These are phyloP conservation scores for Calvatia gigantea DNA, from an alignment of 768 basidiomycete species.

Conservation along the genomic window DNA sequence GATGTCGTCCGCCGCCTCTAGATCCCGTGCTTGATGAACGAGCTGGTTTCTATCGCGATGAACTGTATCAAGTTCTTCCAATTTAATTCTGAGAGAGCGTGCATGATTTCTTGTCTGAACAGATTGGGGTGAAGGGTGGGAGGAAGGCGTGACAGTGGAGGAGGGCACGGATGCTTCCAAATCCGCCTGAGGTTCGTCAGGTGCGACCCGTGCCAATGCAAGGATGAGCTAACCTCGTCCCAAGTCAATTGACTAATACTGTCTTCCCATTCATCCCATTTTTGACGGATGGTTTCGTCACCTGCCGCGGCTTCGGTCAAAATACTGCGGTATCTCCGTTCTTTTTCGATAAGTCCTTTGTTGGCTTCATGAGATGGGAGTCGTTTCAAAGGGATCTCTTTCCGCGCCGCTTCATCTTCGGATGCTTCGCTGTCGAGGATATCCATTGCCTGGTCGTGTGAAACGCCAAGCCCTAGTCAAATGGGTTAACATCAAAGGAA, in stretches of 20 bases:
- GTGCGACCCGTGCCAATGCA: background rate
- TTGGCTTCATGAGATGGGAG: conserved; percentile 80
- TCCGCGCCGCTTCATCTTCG: conserved; percentile 71
- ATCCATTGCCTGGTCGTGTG: conserved; percentile 65
- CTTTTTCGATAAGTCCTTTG: conserved; percentile 63
- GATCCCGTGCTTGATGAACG: conserved; percentile 58
- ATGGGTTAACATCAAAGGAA: background rate
- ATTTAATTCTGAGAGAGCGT: conserved; percentile 62
- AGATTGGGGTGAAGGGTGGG: conserved; percentile 33
- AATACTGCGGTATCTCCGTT: conserved; percentile 66
- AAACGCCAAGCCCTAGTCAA: background rate
- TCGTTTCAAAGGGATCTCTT: conserved; percentile 44
- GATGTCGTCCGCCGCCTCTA: conserved; percentile 72
- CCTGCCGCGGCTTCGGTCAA: conserved; percentile 70
- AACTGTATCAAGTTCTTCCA: conserved; percentile 81
- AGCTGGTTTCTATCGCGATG: conserved; percentile 57
- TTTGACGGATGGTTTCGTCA: conserved; percentile 71
- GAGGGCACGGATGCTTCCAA: conserved; percentile 70
- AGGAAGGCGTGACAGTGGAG: conserved; percentile 39
- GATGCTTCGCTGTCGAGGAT: conserved; percentile 89
- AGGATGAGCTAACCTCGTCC: conserved; percentile 50
- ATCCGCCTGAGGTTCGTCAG: conserved; percentile 40
- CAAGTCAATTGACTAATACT: conserved; percentile 67
- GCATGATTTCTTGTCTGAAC: conserved; percentile 59
- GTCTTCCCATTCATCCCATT: conserved; percentile 88